Evolutionary conservation across 176 grass and related monocot genomes (phyloP), one percentile per base, ranked within the genome.

Genomic region (Luzula sylvatica): DNA sequence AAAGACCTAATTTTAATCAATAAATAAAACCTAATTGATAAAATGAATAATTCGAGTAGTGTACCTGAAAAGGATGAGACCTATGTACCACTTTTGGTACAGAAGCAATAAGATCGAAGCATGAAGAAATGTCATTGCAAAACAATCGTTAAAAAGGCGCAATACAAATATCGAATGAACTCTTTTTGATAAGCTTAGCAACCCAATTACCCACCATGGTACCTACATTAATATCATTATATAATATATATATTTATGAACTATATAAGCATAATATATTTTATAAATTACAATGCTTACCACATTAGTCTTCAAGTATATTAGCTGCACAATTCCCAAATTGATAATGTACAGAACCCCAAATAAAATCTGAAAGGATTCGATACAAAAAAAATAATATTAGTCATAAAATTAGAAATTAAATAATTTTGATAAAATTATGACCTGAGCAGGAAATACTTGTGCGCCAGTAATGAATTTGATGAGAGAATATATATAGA

Each of bases 101-200:
- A 86, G 57, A 75, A 96, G 58, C 70, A 96, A 70, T 65, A 58
- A 83, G 60, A 96, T 58, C 9, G 85, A 74, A 82, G 74, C 63
- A 52, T 96, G 92, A 24, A 89, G 85, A 51, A 96, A 79, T 21
- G 65, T 86, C 92, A 86, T 86, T 14, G 92, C 85, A 50, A 96
- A 71, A 23, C 85, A 89, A 62, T 96, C 92, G 26, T 89, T 89
- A 80, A 96, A 96, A 57, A 96, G 75, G 35, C 84, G 92, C 52
- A 96, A 73, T 58, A 96, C 66, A 61, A 96, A 96, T 51, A 90
- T 82, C 18, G 92, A 96, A 61, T 96, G 92, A 49, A 86, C 22
- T 24, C 92, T 74, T 78, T 82, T 96, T 67, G 92, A 96, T 56
- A 96, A 86, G 65, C 81, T 89, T 71, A 96, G 92, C 57, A 96